These are phyloP conservation scores for Paecilomyces sp. DNA, from an alignment of 2,329 filamentous ascomycete species.

Conservation along the genomic window DNA sequence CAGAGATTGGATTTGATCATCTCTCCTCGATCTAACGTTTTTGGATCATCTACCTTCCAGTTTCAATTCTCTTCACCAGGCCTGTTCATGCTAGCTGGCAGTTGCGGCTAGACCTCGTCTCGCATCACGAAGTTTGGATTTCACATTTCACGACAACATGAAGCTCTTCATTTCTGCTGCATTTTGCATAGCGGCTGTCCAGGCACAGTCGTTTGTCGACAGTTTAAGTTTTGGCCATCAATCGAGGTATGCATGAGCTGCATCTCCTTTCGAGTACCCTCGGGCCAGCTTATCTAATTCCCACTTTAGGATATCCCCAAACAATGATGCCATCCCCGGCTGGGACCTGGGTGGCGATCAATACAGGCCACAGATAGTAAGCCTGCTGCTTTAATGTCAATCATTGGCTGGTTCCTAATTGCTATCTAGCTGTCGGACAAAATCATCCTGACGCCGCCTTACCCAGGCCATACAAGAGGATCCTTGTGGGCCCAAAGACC, in stretches of 20 bases:
- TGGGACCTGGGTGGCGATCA: constrained; percentile 50
- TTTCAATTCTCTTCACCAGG: neutral
- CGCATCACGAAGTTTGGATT: constrained; percentile 1
- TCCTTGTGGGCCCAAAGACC: constrained; percentile 68
- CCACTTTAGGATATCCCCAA: constrained; percentile 53
- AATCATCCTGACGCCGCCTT: constrained; percentile 81
- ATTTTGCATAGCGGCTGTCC: constrained; percentile 43
- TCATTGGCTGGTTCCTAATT: constrained; percentile 9
- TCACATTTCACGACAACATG: constrained; percentile 24
- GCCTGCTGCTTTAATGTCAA: constrained; percentile 4
- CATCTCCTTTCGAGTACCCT: neutral
- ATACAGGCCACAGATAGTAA: constrained; percentile 47
- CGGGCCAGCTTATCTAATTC: neutral
- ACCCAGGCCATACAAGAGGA: constrained; percentile 76
- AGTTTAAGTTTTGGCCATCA: constrained; percentile 72
- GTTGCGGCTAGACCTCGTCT: constrained; percentile 1
- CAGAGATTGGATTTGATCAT: neutral
- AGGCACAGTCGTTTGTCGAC: constrained; percentile 62
- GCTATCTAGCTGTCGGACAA: constrained; percentile 66
- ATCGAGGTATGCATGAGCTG: constrained; percentile 43
- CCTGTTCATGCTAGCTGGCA: neutral
- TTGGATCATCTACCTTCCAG: neutral
- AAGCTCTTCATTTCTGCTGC: constrained; percentile 33
- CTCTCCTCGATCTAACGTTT: neutral
- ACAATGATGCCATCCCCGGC: constrained; percentile 44